Percentiles rank a stretch among this genome's conserved stretches.
Conservation (phyloP, 73 alveolate genomes). For the Tetrahymena borealis region DNA sequence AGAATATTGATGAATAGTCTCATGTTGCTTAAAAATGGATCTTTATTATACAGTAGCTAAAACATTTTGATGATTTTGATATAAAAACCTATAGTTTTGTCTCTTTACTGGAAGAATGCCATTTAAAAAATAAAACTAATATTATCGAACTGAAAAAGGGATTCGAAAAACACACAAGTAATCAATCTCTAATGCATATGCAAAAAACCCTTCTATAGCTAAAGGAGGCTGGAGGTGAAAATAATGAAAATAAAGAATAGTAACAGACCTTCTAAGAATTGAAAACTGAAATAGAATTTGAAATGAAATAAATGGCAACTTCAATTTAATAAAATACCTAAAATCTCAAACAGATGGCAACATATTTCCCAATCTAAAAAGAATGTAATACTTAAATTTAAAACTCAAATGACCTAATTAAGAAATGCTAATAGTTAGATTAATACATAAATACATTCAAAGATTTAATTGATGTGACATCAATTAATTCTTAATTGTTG, state of each 20-base stretch:
- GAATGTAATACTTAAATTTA: neutral
- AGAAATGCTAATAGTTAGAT: neutral
- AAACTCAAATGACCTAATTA: neutral
- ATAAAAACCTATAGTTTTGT: neutral
- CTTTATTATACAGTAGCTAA: neutral
- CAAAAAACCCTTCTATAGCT: neutral
- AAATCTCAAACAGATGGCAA: neutral
- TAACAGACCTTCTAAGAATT: neutral
- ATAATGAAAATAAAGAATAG: neutral
- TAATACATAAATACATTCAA: too few species aligned
- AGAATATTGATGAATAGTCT: neutral
- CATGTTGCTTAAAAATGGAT: neutral
- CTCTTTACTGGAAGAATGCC: neutral
- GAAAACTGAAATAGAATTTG: neutral
- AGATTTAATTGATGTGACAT: too few species aligned
- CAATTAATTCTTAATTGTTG: too few species aligned
- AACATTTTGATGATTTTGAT: neutral
- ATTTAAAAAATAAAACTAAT: neutral
- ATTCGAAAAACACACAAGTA: neutral
- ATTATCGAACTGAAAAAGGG: neutral
- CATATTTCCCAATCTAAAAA: neutral
- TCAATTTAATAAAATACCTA: neutral
- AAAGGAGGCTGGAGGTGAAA: neutral
- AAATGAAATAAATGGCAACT: neutral
- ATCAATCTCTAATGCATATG: neutral